Evolutionary conservation across 2,329 filamentous ascomycete genomes (phyloP), one percentile per base, ranked within the genome.

Genomic region (Fusarium duplospermum): DNA sequence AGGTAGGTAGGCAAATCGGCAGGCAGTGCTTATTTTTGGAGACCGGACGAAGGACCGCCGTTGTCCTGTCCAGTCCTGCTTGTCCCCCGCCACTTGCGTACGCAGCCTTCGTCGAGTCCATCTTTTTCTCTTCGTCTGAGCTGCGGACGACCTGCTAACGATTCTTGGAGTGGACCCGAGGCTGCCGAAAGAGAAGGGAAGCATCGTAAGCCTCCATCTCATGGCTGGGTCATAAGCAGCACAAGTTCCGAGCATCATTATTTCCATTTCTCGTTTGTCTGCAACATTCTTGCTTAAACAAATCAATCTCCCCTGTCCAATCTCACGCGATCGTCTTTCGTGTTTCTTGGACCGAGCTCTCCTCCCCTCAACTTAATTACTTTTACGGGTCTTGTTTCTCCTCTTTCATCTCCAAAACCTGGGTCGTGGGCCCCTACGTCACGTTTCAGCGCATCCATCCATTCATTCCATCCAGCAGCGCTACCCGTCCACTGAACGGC

Each of bases 11-110:
- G n/a, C n/a, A 47, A 47, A 31, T 67, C 18, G 20, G 38, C 38
- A 42, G 56, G 60, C 50, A 65, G 67, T 64, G 66, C 72, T 67
- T 76, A 76, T 72, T 76, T 77, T 69, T 77, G 66, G 72, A 60
- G 50, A 42, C 54, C 24, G 24, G 47, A 27, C 24, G 45, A 50
- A 20, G 38, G n/a, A 59, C 52, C 22, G 42, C 33, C 42, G 35
- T 18, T 31, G 31, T 33, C 16, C 16, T 47, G 16, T 27, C 18
- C n/a, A 33, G 31, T 33, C 16, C 16, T 54, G 22, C 18, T 11
- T 22, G 11, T 42, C 35, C 52, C 61, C 69, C 73, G 75, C 75
- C 75, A 77, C 71, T 64, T 73, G 71, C 75, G 66, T 74, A 71
- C 68, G 72, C 64, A 72, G 47, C 47, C 33, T 58, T 36, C 13